Conservation (phyloP, 768 basidiomycete genomes). For the Boletus sensibilis region DNA sequence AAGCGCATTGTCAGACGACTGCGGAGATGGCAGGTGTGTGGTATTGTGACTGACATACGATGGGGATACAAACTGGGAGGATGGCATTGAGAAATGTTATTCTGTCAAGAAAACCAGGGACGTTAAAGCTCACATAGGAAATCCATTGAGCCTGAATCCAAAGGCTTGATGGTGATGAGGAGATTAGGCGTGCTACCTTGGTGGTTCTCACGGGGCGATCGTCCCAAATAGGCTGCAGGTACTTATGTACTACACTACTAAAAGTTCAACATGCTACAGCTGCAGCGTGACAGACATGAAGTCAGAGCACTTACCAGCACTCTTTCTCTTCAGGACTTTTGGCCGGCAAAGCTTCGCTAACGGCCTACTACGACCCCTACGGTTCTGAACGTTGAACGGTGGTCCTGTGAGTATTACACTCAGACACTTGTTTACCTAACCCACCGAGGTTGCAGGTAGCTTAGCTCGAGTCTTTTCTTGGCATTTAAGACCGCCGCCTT, state of each 20-base stretch:
- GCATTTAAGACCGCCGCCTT: background rate
- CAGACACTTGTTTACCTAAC: background rate
- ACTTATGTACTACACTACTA: too few species aligned
- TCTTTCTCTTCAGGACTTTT: background rate
- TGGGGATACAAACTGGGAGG: slow-evolving; percentile 50
- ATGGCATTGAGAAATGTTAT: background rate
- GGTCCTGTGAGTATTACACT: background rate
- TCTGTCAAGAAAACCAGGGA: background rate
- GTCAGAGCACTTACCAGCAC: background rate
- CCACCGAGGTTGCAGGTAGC: background rate
- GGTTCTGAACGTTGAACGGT: background rate
- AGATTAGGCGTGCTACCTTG: background rate
- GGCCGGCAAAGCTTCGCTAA: background rate
- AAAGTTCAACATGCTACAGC: too few species aligned
- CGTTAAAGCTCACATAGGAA: slow-evolving; percentile 6
- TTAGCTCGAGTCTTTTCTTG: background rate
- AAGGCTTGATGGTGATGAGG: background rate
- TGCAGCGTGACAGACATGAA: background rate
- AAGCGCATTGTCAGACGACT: slow-evolving; percentile 7
- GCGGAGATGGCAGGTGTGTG: slow-evolving; percentile 1
- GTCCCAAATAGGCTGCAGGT: background rate
- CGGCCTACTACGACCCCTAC: too few species aligned
- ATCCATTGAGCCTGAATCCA: slow-evolving; percentile 1
- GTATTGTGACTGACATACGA: slow-evolving; percentile 41
- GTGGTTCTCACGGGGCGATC: background rate